Conservation (phyloP, 768 basidiomycete genomes). For the Neoboletus subvelutipes region DNA sequence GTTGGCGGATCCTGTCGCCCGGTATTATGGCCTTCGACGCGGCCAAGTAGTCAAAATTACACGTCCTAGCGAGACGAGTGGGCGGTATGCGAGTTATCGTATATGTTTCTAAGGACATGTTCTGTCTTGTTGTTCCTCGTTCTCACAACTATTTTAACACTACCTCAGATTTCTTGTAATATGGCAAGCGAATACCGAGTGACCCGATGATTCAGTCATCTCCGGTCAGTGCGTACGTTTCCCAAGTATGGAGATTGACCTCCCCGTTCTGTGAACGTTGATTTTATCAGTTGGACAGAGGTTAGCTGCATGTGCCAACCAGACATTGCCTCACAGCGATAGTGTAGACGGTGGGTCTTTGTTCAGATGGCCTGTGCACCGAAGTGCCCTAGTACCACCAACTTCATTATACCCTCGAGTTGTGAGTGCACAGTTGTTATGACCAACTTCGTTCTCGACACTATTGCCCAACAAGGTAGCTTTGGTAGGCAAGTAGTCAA, state of each 20-base stretch:
- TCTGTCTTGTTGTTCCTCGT: not conserved
- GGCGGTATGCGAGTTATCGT: slow-evolving; percentile 89
- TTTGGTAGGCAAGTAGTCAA: not conserved
- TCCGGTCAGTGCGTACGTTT: slow-evolving; percentile 2
- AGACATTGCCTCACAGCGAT: not conserved
- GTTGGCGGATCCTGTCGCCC: slow-evolving; percentile 93
- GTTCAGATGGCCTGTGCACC: too few species aligned
- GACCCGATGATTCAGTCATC: not conserved
- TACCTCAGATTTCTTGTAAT: slow-evolving; percentile 13
- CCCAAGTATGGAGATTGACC: not conserved
- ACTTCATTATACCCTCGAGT: too few species aligned
- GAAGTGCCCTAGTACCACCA: not conserved
- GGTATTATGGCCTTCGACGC: slow-evolving; percentile 93
- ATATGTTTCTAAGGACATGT: slow-evolving; percentile 67
- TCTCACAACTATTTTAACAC: slow-evolving; percentile 3
- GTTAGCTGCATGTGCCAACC: not conserved
- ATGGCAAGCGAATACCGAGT: slow-evolving; percentile 12
- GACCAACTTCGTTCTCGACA: not conserved
- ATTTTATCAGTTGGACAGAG: not conserved
- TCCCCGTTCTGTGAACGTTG: not conserved
- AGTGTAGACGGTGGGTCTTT: not conserved
- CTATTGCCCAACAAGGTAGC: not conserved
- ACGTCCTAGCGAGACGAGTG: slow-evolving; percentile 93
- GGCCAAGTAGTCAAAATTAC: slow-evolving; percentile 99
- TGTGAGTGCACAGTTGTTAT: not conserved